A percentile compares a stretch with the other conserved stretches of the same genome.
Evolutionary conservation across 208 protist species (phyloP).

Genomic region (Crithidia brevicula): DNA sequence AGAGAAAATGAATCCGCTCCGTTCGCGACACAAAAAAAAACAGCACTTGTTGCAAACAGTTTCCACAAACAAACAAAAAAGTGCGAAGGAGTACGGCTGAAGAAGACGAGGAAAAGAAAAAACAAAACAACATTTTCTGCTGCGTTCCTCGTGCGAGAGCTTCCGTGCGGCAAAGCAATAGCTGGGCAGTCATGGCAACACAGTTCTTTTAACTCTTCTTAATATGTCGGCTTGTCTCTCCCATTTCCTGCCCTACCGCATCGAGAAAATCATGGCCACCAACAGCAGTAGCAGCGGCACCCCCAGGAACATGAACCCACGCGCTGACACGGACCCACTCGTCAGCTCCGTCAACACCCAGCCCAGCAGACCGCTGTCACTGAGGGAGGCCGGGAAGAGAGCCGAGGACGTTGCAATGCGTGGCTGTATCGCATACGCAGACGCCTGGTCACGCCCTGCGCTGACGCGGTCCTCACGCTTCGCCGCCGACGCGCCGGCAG

Average conservation of each 20-base stretch:
- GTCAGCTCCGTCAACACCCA: not conserved
- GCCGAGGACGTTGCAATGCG: constrained; percentile 10
- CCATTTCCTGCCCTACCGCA: not conserved
- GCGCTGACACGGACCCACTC: not conserved
- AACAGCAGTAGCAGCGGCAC: constrained; percentile 20
- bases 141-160: no score
- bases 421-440: constrained; percentile 2
- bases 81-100: no score
- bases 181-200: no score
- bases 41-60: no score
- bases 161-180: no score
- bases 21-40: no score
- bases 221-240: not conserved
- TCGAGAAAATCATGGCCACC: not conserved
- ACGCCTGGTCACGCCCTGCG: no score
- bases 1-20: no score
- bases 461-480: not conserved
- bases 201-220: no score
- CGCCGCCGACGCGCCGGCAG: not conserved
- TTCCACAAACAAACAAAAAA: no score
- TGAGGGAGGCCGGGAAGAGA: constrained; percentile 13
- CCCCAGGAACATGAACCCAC: constrained; percentile 3
- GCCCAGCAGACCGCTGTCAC: not conserved
- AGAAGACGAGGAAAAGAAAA: no score
- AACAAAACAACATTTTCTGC: no score